These are phyloP conservation scores for slime mould (Dictyostelium discoideum) DNA, from an alignment of 78 protist species.

Conservation along the genomic window DNA sequence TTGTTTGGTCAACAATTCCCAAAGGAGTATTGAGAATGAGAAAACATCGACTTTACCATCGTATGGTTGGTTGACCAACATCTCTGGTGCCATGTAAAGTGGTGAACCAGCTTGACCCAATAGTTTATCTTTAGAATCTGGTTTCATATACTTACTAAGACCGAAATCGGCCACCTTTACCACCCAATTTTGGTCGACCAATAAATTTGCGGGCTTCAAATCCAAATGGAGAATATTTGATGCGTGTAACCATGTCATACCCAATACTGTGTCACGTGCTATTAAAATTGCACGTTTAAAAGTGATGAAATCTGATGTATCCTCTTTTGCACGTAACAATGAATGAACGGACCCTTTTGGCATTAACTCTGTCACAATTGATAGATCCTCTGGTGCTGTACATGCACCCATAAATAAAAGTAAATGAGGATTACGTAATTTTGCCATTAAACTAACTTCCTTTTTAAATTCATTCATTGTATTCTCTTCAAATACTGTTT, in stretches of 20 bases:
- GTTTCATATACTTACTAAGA: slow-evolving; percentile 37
- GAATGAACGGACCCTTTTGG: slow-evolving; percentile 79
- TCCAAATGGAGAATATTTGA: slow-evolving; percentile 78
- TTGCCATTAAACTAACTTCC: slow-evolving; percentile 81
- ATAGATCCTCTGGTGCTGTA: slow-evolving; percentile 60
- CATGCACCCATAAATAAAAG: slow-evolving; percentile 83
- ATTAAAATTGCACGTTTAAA: slow-evolving; percentile 66
- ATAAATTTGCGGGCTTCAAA: slow-evolving; percentile 75
- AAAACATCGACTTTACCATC: slow-evolving; percentile 84
- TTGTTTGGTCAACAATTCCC: slow-evolving; percentile 75
- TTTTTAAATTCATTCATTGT: slow-evolving; percentile 78
- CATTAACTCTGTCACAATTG: slow-evolving; percentile 82
- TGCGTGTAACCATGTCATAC: slow-evolving; percentile 83
- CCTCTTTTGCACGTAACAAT: slow-evolving; percentile 65
- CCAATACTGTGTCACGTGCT: slow-evolving; percentile 81
- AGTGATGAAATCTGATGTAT: slow-evolving; percentile 52
- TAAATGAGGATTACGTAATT: slow-evolving; percentile 69
- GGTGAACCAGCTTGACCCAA: slow-evolving; percentile 84
- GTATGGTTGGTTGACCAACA: slow-evolving; percentile 54
- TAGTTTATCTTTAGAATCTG: background rate
- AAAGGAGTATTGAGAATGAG: slow-evolving; percentile 76
- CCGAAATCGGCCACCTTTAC: slow-evolving; percentile 85
- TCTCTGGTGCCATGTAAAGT: slow-evolving; percentile 83
- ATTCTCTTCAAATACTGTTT: slow-evolving; percentile 68
- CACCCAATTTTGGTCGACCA: slow-evolving; percentile 76